A percentile compares a stretch with the other conserved stretches of the same genome.
Conservation (phyloP, 371 early-diverging fungal genomes). For the Mucor lusitanicus region DNA sequence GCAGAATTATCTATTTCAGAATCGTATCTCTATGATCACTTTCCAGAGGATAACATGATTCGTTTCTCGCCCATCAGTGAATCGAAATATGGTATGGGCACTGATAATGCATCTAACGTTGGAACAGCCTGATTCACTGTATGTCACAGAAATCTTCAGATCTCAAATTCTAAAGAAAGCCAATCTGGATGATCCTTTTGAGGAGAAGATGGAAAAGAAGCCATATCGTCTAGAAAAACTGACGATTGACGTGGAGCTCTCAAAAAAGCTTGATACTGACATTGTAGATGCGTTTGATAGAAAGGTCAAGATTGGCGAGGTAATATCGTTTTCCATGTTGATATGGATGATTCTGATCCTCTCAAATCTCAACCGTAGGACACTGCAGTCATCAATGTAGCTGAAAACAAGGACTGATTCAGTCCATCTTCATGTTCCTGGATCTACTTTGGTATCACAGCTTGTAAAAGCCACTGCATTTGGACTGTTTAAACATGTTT, state of each 20-base stretch:
- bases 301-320: not conserved
- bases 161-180: not conserved
- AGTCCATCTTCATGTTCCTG: not conserved
- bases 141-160: not conserved
- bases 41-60: conserved; percentile 63
- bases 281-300: not conserved
- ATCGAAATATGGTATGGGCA: conserved; percentile 47
- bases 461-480: not conserved
- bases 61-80: conserved; percentile 58
- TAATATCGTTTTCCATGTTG: not conserved
- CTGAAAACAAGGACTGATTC: not conserved
- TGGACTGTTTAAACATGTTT: not conserved
- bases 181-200: not conserved
- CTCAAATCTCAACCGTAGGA: not conserved
- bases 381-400: not conserved
- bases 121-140: not conserved
- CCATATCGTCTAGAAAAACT: not conserved
- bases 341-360: not conserved
- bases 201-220: not conserved
- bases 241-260: not conserved
- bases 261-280: not conserved
- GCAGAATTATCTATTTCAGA: conserved; percentile 78
- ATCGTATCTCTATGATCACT: conserved; percentile 68
- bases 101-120: not conserved
- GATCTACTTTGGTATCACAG: not conserved